Evolutionary conservation across 441 rosid species (phyloP), one percentile per base, ranked within the genome.

Genomic region (Croton laevigatus): DNA sequence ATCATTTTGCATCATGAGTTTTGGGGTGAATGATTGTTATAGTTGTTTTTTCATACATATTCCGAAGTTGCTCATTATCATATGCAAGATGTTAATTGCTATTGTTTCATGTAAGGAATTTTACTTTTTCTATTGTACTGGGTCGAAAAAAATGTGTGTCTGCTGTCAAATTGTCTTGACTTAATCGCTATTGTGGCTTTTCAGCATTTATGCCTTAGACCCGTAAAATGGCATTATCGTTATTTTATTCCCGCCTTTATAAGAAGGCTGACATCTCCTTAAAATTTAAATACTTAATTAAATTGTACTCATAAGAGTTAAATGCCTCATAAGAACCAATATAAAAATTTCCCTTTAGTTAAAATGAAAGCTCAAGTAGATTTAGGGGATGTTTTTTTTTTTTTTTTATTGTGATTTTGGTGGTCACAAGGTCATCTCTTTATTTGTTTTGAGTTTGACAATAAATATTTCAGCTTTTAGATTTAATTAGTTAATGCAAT

Each of bases 21-120:
- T n/a, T 53, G 44, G 32, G 53, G 27, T 62, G 68, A 32, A 27
- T 37, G 34, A 42, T 71, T 63, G 20, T 61, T 27, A 6, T 23
- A 6, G 2, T 53, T 19, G 7, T 40, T 40, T 8, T 40, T 40
- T 40, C 6, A 40, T 9, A 6, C 8, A 40, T 40, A 40, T 48
- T 40, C 49, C 6, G 10, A 5, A 63, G 22, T 46, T 65, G 58
- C 48, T 64, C 46, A 10, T 22, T 14, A 32, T 57, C 7, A 22
- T 40, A 19, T 23, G 68, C 27, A 11, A 22, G 71, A 38, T 3
- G 11, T 45, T 51, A 49, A 34, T 42, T 9, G 32, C 49, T 40
- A 11, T 4, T 40, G 27, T 11, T 3, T 61, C 19, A 38, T 37
- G 22, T 10, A n/a, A 34, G 32, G 12, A 61, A 37, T 10, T 62